phyloP scores from a whole-genome alignment of 164 flowering plant genomes.

The Kalanchoe fedtschenkoi region DNA sequence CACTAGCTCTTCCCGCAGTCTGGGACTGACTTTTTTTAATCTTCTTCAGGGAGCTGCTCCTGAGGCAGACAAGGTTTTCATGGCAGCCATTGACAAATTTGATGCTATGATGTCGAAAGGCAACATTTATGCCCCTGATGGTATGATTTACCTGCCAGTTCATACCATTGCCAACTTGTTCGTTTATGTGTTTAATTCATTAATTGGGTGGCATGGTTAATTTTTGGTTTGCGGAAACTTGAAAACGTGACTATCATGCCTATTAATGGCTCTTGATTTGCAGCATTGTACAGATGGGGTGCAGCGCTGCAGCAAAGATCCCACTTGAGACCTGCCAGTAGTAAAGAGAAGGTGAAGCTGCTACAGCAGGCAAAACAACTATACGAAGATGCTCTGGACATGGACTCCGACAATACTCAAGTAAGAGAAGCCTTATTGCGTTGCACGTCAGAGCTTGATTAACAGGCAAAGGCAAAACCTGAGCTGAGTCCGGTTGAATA shows the following conservation, averaged over 20 bases:
- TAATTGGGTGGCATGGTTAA: neutral
- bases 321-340: slow-evolving; percentile 43
- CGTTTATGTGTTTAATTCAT: no score
- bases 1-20: neutral
- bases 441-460: slow-evolving; percentile 55
- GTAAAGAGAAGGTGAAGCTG: slow-evolving; percentile 71
- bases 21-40: neutral
- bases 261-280: slow-evolving; percentile 8
- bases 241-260: neutral
- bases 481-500: neutral
- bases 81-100: slow-evolving; percentile 93
- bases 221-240: neutral
- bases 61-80: slow-evolving; percentile 85
- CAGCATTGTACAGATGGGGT: slow-evolving; percentile 94
- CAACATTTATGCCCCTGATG: slow-evolving; percentile 70
- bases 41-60: slow-evolving; percentile 65
- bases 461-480: slow-evolving; percentile 15
- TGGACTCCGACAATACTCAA: slow-evolving; percentile 51
- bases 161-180: neutral
- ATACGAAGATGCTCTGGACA: slow-evolving; percentile 69
- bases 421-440: slow-evolving; percentile 59
- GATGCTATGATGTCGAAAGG: slow-evolving; percentile 86
- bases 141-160: slow-evolving; percentile 27
- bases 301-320: slow-evolving; percentile 72
- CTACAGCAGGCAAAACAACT: slow-evolving; percentile 76